Conservation (phyloP, 192 early-diverging fungal genomes). For the Dimargaris xerosporica region DNA sequence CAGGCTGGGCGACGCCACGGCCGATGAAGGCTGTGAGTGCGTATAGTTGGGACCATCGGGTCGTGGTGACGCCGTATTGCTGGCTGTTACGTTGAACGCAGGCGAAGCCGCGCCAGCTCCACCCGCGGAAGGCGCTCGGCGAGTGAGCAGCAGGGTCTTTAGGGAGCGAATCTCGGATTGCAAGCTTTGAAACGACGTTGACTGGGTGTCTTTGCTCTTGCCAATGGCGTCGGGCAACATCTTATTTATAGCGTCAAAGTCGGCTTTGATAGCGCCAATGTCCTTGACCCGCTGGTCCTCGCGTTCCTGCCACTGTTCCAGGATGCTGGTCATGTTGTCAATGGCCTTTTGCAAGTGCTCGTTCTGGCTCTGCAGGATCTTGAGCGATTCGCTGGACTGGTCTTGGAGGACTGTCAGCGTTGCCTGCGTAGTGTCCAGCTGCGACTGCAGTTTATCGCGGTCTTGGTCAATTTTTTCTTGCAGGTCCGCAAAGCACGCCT, state of each 20-base stretch:
- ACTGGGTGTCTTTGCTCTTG: constrained; percentile 53
- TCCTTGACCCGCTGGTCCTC: constrained; percentile 6
- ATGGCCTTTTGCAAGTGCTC: constrained; percentile 52
- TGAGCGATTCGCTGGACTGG: constrained; percentile 43
- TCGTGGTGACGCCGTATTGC: background rate
- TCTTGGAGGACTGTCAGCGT: constrained; percentile 54
- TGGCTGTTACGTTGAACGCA: constrained; percentile 7
- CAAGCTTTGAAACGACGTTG: constrained; percentile 50
- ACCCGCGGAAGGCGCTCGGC: constrained; percentile 35
- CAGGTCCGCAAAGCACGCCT: constrained; percentile 14
- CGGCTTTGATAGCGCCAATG: constrained; percentile 15
- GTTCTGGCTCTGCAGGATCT: constrained; percentile 47
- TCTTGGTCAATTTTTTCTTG: constrained; percentile 43
- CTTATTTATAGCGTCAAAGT: constrained; percentile 52
- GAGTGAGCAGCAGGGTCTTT: constrained; percentile 76
- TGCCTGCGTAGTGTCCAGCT: constrained; percentile 53
- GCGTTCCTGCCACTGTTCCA: constrained; percentile 20
- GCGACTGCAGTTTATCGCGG: constrained; percentile 40
- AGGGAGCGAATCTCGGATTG: constrained; percentile 91
- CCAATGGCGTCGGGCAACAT: constrained; percentile 71
- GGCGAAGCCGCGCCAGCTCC: constrained; percentile 12
- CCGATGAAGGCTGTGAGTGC: constrained; percentile 10
- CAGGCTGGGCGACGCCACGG: constrained; percentile 4
- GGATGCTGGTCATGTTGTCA: constrained; percentile 32
- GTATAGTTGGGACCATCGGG: background rate